Evolutionary conservation across 176 grass and related monocot genomes (phyloP).

Genomic region (Triticum turgidum): DNA sequence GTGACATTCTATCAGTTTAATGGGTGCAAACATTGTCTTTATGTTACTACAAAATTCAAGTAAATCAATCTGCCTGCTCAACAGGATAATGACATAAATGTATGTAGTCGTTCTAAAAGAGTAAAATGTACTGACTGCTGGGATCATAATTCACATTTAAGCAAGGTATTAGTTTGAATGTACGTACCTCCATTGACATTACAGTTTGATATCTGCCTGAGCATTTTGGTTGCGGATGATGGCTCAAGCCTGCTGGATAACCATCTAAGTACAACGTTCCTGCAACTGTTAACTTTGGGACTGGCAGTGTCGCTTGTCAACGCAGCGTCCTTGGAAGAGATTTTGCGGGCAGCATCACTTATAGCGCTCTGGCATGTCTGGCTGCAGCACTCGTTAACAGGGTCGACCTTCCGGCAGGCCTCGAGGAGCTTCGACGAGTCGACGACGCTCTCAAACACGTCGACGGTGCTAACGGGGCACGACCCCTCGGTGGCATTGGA

Average conservation of each 20-base stretch:
- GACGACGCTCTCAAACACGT: conserved; percentile 62
- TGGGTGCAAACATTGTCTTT: no score
- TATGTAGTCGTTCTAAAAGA: background rate
- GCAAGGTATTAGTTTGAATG: background rate
- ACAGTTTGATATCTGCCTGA: conserved; percentile 93
- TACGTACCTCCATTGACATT: conserved; percentile 96
- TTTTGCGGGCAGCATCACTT: conserved; percentile 66
- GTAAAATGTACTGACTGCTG: background rate
- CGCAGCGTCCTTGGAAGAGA: conserved; percentile 49
- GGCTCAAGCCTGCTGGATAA: conserved; percentile 76
- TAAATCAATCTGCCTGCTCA: no score
- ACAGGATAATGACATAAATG: no score
- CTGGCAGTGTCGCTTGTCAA: conserved; percentile 37
- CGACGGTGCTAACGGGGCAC: conserved; percentile 63
- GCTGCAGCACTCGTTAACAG: conserved; percentile 93
- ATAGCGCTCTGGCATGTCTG: conserved; percentile 85
- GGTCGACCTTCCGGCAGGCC: conserved; percentile 76
- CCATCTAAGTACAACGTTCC: conserved; percentile 90
- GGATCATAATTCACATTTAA: conserved; percentile 9
- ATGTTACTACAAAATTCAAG: no score
- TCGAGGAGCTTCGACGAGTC: conserved; percentile 81
- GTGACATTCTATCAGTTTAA: no score
- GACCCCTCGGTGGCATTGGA: conserved; percentile 74
- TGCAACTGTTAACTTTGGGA: conserved; percentile 64
- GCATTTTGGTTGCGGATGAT: conserved; percentile 62